Evolutionary conservation across 192 early-diverging fungal species (phyloP).

Genomic region (Gaertneriomyces sp.): DNA sequence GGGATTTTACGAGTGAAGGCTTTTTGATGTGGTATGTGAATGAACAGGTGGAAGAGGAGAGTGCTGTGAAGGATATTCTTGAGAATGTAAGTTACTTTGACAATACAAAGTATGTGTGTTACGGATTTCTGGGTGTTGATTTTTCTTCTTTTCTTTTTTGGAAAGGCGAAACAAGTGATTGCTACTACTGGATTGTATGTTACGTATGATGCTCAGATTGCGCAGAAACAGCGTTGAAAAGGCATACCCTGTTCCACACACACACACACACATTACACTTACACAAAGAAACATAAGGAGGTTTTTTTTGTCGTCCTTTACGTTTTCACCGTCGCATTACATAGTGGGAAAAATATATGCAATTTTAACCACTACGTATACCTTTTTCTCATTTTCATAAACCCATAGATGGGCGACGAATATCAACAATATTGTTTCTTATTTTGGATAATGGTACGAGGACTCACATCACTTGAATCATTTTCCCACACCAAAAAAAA

Average conservation of each 20-base stretch:
- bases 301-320: too few species aligned
- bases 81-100: slow-evolving; percentile 23
- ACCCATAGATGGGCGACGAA: too few species aligned
- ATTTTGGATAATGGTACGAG: too few species aligned
- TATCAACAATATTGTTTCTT: too few species aligned
- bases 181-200: slow-evolving; percentile 39
- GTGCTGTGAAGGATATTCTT: slow-evolving; percentile 35
- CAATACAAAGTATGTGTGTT: background rate
- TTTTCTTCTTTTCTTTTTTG: background rate
- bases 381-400: too few species aligned
- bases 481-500: too few species aligned
- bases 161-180: slow-evolving; percentile 16
- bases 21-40: slow-evolving; percentile 38
- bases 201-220: slow-evolving; percentile 35
- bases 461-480: too few species aligned
- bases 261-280: too few species aligned
- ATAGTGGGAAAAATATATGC: too few species aligned
- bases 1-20: slow-evolving; percentile 34
- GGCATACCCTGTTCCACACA: background rate
- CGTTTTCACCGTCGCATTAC: too few species aligned
- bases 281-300: too few species aligned
- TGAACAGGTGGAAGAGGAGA: slow-evolving; percentile 42
- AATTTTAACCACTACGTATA: too few species aligned
- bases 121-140: background rate
- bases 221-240: slow-evolving; percentile 29